phyloP scores from a whole-genome alignment of 768 basidiomycete species.

The Glaciozyma martinii region DNA sequence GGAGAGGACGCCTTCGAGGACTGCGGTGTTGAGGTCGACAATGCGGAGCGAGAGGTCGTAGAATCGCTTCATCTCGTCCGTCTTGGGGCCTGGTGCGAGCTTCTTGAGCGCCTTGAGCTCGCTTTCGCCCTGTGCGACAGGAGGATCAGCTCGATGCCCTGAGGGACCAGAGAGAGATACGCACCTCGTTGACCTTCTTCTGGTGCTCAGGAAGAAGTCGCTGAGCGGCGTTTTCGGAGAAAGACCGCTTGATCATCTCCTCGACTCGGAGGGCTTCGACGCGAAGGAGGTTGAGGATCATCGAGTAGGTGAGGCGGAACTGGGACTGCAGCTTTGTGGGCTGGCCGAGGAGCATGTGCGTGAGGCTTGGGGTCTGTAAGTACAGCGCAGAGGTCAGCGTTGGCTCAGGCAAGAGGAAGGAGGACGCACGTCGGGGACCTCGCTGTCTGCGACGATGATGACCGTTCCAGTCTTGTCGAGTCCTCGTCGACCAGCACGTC shows the following conservation, averaged over 20 bases:
- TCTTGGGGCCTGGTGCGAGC: slow-evolving; percentile 23
- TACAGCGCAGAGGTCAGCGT: background rate
- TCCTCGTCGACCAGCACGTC: slow-evolving; percentile 90
- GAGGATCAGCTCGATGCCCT: background rate
- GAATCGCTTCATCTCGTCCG: slow-evolving; percentile 60
- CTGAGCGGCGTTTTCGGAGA: slow-evolving; percentile 96
- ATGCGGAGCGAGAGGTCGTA: slow-evolving; percentile 65
- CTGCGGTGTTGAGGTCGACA: slow-evolving; percentile 52
- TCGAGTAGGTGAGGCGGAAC: slow-evolving; percentile 96
- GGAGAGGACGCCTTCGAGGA: slow-evolving; percentile 54
- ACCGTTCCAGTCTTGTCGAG: slow-evolving; percentile 93
- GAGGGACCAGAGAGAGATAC: slow-evolving; percentile 32
- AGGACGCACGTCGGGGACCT: slow-evolving; percentile 66
- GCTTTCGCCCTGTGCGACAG: slow-evolving; percentile 28
- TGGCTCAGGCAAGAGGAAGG: background rate
- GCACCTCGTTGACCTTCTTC: slow-evolving; percentile 70
- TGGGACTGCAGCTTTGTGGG: slow-evolving; percentile 89
- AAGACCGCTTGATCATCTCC: slow-evolving; percentile 99
- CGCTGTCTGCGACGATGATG: slow-evolving; percentile 73
- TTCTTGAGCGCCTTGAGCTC: slow-evolving; percentile 25
- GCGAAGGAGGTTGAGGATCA: slow-evolving; percentile 92
- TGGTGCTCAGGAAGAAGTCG: slow-evolving; percentile 86
- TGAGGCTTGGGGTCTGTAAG: slow-evolving; percentile 60
- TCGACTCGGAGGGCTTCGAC: slow-evolving; percentile 94
- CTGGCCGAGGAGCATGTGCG: slow-evolving; percentile 86